These are phyloP conservation scores for Alternaria arbusti DNA, from an alignment of 2,329 filamentous ascomycete genomes.

Conservation along the genomic window DNA sequence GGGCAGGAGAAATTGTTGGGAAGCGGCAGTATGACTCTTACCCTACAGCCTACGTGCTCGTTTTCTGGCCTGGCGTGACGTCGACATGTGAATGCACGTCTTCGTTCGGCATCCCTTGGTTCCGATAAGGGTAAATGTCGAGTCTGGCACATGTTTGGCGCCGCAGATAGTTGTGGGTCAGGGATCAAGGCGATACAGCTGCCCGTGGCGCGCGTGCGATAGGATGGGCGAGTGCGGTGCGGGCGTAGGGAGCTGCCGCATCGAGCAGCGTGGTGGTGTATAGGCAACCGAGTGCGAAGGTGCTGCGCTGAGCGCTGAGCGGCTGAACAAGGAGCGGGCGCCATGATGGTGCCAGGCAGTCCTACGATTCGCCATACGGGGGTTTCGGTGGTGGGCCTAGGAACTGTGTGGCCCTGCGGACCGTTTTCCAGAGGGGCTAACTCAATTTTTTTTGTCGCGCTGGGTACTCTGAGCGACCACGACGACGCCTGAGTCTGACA, in stretches of 20 bases:
- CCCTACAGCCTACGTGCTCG: background rate
- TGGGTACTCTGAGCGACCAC: background rate
- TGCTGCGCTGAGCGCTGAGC: conserved; percentile 2
- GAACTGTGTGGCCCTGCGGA: conserved; percentile 14
- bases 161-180: conserved; percentile 3
- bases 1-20: conserved; percentile 7
- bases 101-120: background rate
- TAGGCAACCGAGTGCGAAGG: conserved; percentile 14
- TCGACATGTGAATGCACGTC: conserved; percentile 10
- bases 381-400: background rate
- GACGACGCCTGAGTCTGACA: conserved; percentile 13
- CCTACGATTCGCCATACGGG: conserved; percentile 15
- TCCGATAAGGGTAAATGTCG: conserved; percentile 1
- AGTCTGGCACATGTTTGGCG: background rate
- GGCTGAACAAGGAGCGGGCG: conserved; percentile 9
- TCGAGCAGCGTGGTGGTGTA: conserved; percentile 21
- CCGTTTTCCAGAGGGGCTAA: conserved; percentile 24
- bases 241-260: conserved; percentile 14
- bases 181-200: background rate
- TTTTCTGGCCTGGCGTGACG: conserved; percentile 1
- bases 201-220: conserved; percentile 3
- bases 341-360: conserved; percentile 8
- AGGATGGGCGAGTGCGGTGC: background rate
- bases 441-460: conserved; percentile 14
- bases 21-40: conserved; percentile 8